Base-by-base conservation (phyloP, 352 stramenopile species). In the Globisporangium heterothallicum region DNA sequence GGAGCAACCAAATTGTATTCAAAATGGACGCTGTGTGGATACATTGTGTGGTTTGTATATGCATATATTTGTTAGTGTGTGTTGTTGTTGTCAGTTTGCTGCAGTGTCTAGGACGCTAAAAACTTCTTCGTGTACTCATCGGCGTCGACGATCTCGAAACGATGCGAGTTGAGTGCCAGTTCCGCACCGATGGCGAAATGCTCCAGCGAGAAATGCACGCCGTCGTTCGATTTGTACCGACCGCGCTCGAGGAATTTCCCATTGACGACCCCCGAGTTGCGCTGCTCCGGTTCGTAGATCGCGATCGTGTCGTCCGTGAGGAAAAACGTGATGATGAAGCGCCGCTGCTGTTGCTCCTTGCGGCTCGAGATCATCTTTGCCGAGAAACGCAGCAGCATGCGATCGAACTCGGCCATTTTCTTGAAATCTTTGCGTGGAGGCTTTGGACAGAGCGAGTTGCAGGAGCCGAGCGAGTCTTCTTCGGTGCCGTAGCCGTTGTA, bases 121-220 rank as follows among this genome's bases (percentile, higher is more conserved):
- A 87, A 92, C 53, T 90, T 88, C 51, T 78, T 82, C 13, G 77
- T 92, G 70, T 90, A 92, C 58, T 90, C 79, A 64, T 92, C 81
- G 24, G 73, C 73, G 25, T 92, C 81, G 27, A 83, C 58, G 49
- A 90, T 77, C 52, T 88, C 70, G 62, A 92, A 90, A 45, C 76
- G 75, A 56, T 87, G 74, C 45, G 73, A 74, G 58, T 75, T 90
- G 65, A 88, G 72, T 12, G 62, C 51, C 22, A 90, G 55, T 53
- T 88, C 72, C 16, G 59, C 60, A 30, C 78, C 77, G 18, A 89
- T 56, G n/a, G 58, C 41, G 47, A 89, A 84, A 58, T 90, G 67
- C 21, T 69, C 61, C 41, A 90, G 67, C 19, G 61, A 49, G 56
- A 86, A 90, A 25, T 69, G 65, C 44, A 68, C 56, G 24, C 81